These are phyloP conservation scores for Rhizopus stolonifer DNA, from an alignment of 371 early-diverging fungal species.

Conservation along the genomic window DNA sequence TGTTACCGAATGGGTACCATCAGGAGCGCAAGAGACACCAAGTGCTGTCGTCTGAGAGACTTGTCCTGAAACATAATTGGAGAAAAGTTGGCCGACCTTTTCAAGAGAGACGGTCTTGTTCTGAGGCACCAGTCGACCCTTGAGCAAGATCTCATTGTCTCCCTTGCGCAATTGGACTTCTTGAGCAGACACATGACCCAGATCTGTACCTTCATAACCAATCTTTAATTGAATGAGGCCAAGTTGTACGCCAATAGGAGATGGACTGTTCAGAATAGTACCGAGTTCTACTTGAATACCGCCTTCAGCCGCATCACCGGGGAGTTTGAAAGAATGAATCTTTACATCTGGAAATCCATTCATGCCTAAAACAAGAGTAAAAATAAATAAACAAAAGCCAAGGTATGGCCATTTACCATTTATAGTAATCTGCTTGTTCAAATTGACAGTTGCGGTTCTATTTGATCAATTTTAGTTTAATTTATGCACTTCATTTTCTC, in stretches of 20 bases:
- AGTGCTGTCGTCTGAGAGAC: constrained; percentile 43
- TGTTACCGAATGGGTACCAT: constrained; percentile 45
- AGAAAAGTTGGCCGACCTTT: constrained; percentile 47
- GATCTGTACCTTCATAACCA: constrained; percentile 36
- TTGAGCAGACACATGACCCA: constrained; percentile 47
- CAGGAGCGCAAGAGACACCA: constrained; percentile 56
- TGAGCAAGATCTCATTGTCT: constrained; percentile 47
- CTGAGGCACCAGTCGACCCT: constrained; percentile 47
- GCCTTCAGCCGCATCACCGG: constrained; percentile 52
- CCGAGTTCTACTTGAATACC: constrained; percentile 54
- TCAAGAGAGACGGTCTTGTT: constrained; percentile 38
- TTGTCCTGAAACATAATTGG: constrained; percentile 48
- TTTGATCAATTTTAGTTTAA: no score
- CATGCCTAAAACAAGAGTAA: constrained; percentile 29
- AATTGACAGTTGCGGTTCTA: constrained; percentile 32
- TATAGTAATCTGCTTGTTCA: constrained; percentile 27
- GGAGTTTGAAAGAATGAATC: constrained; percentile 52
- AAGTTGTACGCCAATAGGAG: constrained; percentile 54
- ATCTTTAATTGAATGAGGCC: constrained; percentile 52
- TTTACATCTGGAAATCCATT: constrained; percentile 51
- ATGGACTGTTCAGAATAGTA: constrained; percentile 50
- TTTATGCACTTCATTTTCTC: no score
- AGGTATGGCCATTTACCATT: constrained; percentile 12
- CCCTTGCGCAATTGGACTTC: constrained; percentile 43
- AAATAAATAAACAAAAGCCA: not conserved